A percentile compares a stretch with the other conserved stretches of the same genome.
Conservation (phyloP, 2,329 filamentous ascomycete genomes). For the Pestalotiopsis fici region DNA sequence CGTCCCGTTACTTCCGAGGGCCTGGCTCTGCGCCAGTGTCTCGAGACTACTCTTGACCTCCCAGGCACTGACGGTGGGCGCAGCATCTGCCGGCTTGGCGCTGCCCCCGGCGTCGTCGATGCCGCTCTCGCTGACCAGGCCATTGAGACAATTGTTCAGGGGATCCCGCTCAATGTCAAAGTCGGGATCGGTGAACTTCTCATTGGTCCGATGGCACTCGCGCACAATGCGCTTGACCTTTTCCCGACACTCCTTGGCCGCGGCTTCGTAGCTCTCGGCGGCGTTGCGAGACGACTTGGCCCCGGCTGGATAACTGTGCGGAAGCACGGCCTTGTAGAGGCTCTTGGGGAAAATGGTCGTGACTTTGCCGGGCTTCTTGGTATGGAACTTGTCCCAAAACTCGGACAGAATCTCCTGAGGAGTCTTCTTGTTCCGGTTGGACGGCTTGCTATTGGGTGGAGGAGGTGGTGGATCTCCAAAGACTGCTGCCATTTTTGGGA, state of each 20-base stretch:
- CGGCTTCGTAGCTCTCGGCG: constrained; percentile 41
- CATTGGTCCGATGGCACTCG: constrained; percentile 45
- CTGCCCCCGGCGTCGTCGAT: constrained; percentile 5
- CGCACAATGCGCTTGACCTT: constrained; percentile 43
- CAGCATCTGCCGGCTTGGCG: constrained; percentile 7
- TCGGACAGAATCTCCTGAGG: constrained; percentile 41
- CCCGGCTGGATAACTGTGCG: constrained; percentile 23
- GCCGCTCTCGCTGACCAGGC: constrained; percentile 9
- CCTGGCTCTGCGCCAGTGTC: constrained; percentile 19
- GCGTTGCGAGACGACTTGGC: constrained; percentile 35
- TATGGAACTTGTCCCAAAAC: constrained; percentile 44
- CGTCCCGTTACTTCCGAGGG: constrained; percentile 19
- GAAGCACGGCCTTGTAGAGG: constrained; percentile 36
- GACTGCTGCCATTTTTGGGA: background rate
- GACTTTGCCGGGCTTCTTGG: constrained; percentile 41
- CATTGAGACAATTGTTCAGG: constrained; percentile 35
- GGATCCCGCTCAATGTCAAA: constrained; percentile 43
- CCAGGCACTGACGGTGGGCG: constrained; percentile 11
- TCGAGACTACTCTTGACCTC: constrained; percentile 23
- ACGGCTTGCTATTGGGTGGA: constrained; percentile 3
- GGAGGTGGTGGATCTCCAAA: constrained; percentile 7
- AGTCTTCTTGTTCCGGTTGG: constrained; percentile 24
- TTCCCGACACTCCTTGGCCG: constrained; percentile 38
- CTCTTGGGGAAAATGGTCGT: constrained; percentile 45
- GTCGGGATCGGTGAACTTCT: constrained; percentile 45